Percentiles rank a stretch among this genome's conserved stretches.
phyloP scores from a whole-genome alignment of 768 basidiomycete species.

The Hygrophoropsis aurantiaca region DNA sequence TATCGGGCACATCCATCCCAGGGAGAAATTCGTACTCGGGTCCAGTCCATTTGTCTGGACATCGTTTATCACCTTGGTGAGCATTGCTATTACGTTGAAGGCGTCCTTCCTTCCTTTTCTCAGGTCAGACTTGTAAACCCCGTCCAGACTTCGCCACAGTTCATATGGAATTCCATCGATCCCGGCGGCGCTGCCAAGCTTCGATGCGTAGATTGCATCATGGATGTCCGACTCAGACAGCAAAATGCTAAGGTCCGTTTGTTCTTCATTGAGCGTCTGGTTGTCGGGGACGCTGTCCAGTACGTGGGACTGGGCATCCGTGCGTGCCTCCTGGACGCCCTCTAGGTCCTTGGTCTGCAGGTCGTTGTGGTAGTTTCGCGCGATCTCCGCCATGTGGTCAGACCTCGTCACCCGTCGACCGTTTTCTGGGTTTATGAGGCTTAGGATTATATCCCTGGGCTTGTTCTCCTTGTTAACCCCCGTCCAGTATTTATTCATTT shows the following conservation, averaged over 20 bases:
- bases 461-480: neutral
- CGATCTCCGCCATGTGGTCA: slow-evolving; percentile 32
- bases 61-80: slow-evolving; percentile 4
- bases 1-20: slow-evolving; percentile 27
- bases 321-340: neutral
- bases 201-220: slow-evolving; percentile 8
- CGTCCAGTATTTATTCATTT: slow-evolving; percentile 19
- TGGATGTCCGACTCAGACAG: slow-evolving; percentile 12
- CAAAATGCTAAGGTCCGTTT: neutral
- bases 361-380: slow-evolving; percentile 24
- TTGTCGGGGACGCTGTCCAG: neutral
- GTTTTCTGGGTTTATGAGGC: slow-evolving; percentile 2
- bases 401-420: slow-evolving; percentile 4
- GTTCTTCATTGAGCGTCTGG: neutral
- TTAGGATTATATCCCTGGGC: slow-evolving; percentile 17
- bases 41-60: slow-evolving; percentile 3
- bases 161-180: slow-evolving; percentile 29
- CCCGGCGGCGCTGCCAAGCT: slow-evolving; percentile 19
- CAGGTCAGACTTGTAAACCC: no score
- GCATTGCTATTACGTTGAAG: slow-evolving; percentile 7
- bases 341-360: slow-evolving; percentile 19
- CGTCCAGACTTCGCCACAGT: slow-evolving; percentile 16
- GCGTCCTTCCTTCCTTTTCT: neutral
- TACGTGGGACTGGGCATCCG: neutral
- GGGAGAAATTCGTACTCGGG: neutral